Base-by-base conservation (phyloP, 768 basidiomycete genomes). In the Exidia glandulosa region DNA sequence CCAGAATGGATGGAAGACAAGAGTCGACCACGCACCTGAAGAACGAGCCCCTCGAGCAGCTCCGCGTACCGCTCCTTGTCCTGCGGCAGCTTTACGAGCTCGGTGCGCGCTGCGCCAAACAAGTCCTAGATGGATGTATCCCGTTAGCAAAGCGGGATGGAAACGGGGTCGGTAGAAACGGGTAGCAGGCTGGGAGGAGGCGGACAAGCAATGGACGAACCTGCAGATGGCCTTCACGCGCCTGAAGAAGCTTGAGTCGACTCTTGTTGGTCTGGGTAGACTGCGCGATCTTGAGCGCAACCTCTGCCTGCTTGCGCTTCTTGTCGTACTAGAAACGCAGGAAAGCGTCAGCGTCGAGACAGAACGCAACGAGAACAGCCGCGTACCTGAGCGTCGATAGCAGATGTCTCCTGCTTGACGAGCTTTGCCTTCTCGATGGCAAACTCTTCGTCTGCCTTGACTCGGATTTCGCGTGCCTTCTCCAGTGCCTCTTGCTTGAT, bases 351-450 rank as follows among this genome's bases (percentile, higher is more conserved):
- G n/a, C n/a, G n/a, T n/a, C n/a, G n/a, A n/a, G n/a, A n/a, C n/a
- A n/a, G n/a, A n/a, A n/a, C n/a, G n/a, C n/a, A n/a, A n/a, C n/a
- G n/a, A n/a, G n/a, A n/a, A n/a, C n/a, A n/a, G n/a, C n/a, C n/a
- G n/a, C n/a, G n/a, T n/a, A n/a, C n/a, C n/a, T 87, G 86, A 6
- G 88, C 85, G 69, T 99, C 96, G 69, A 99, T 96, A 14, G 93
- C 86, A 63, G 90, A 86, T 62, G 93, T 87, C 73, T 99, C 95
- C 71, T 94, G 91, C 71, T 94, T 92, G 29, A 99, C 95, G 61
- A 98, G 87, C 74, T 92, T 96, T 56, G 94, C 95, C 83, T 99
- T 99, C 73, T 99, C 96, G 65, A 99, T 98, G 23, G 95, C 89
- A 70, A 98, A 98, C 75, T 99, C 95, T 72, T 98, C 94, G 63